Conservation (phyloP, 2,329 filamentous ascomycete genomes). For the Trichoderma oligosporum region DNA sequence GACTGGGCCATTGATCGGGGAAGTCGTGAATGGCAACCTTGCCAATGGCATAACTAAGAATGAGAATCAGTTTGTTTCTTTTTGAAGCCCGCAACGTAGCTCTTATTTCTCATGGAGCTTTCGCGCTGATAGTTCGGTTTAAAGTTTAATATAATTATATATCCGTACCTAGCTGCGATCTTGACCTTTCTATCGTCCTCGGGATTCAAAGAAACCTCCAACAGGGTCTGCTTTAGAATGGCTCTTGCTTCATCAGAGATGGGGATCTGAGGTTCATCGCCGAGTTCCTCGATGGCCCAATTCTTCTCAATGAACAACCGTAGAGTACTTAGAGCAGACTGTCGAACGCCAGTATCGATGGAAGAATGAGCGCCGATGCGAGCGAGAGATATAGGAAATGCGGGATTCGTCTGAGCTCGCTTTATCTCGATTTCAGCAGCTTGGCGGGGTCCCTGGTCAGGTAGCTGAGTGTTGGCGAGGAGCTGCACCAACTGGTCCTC, state of each 20-base stretch:
- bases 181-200: conserved; percentile 83
- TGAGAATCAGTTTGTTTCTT: background rate
- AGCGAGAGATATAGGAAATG: conserved; percentile 75
- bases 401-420: conserved; percentile 62
- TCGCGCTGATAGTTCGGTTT: too few species aligned
- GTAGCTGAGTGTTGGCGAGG: conserved; percentile 78
- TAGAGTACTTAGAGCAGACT: conserved; percentile 75
- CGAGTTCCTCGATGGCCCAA: conserved; percentile 75
- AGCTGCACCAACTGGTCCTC: conserved; percentile 89
- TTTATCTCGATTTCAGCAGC: conserved; percentile 81
- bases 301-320: conserved; percentile 79
- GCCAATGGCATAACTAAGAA: conserved; percentile 65
- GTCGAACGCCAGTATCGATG: conserved; percentile 70
- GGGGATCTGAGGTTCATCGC: conserved; percentile 58
- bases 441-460: conserved; percentile 72
- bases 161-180: conserved; percentile 72
- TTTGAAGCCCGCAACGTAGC: background rate
- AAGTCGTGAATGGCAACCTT: conserved; percentile 94
- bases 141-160: background rate
- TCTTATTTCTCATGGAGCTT: background rate
- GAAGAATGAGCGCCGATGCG: conserved; percentile 75
- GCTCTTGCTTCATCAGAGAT: conserved; percentile 71
- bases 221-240: conserved; percentile 66
- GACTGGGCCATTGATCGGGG: conserved; percentile 88
- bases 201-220: conserved; percentile 71